Evolutionary conservation across 2,329 filamentous ascomycete genomes (phyloP), one percentile per base, ranked within the genome.

Genomic region (Fusarium sororula): DNA sequence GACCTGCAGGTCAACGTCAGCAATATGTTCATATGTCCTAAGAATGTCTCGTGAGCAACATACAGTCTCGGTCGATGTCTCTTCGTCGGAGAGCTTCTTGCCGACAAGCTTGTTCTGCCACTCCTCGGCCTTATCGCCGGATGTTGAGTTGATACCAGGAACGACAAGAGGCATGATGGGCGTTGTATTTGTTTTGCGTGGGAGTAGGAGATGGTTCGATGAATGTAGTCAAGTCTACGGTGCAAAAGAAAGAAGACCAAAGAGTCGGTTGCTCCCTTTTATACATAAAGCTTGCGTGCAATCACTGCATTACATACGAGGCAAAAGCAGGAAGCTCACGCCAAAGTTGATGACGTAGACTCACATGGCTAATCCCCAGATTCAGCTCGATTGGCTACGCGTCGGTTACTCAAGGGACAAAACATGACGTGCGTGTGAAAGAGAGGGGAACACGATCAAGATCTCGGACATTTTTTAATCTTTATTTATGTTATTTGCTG

Each of bases 131-230:
- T 85, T 85, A 79, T 83, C 78, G 72, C 80, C 80, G 45, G 84
- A 81, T 70, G 82, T 83, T 70, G 82, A 84, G 72, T 85, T 90
- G 75, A 91, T 82, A 78, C 87, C 88, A 63, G 90, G 89, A 24
- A 90, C 86, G 76, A 92, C 85, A 82, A 92, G 90, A 88, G 90
- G 90, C 90, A 92, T 91, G 83, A n/a, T 80, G 68, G 50, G 44
- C 32, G 44, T n/a, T 39, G 26, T 41, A 7, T 44, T 41, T 51
- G 32, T 32, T 41, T 44, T 55, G 17, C 18, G 48, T 44, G 42
- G 30, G 37, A 20, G 13, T 51, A 35, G 50, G 39, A 20, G 41
- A 58, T 60, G 42, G 15, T 38, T 50, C 17, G 15, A 41, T 37
- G 8, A 17, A 6, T 30, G 35, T 17, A 57, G 37, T 41, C 9